Conservation (phyloP, 306 rosid species). For the Ammopiptanthus mongolicus region DNA sequence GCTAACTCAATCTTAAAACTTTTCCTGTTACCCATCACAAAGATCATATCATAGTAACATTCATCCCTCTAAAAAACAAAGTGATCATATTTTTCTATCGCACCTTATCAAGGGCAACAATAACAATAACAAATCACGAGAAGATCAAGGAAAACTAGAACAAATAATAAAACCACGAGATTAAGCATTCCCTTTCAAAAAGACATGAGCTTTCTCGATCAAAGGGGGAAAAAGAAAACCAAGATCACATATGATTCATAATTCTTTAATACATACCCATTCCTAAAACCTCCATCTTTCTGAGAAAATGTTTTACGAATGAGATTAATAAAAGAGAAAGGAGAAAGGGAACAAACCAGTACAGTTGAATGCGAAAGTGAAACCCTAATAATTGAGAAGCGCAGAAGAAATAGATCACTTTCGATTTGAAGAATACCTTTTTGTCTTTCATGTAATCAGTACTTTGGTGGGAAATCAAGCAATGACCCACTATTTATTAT, state of each 20-base stretch:
- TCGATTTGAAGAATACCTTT: background rate
- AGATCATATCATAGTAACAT: background rate
- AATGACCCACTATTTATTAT: too few relatives aligned
- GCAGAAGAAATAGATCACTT: background rate
- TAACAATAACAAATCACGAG: background rate
- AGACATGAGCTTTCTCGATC: background rate
- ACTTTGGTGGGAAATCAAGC: background rate
- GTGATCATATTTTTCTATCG: background rate
- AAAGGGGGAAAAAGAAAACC: background rate
- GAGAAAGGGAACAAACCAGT: constrained; percentile 26
- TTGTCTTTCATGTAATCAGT: background rate
- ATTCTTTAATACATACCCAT: background rate
- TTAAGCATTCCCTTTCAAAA: background rate
- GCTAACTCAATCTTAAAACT: background rate
- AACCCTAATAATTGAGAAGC: constrained; percentile 12
- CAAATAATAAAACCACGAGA: background rate
- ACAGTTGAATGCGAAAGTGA: constrained; percentile 1
- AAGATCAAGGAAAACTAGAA: background rate
- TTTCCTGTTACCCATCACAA: background rate
- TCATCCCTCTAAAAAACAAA: background rate
- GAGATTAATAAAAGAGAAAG: background rate
- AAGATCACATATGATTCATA: background rate
- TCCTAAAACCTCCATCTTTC: background rate
- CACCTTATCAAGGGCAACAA: too few relatives aligned
- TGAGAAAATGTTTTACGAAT: background rate